These are phyloP conservation scores for Neurospora hispaniola DNA, from an alignment of 495 filamentous ascomycete species.

Conservation along the genomic window DNA sequence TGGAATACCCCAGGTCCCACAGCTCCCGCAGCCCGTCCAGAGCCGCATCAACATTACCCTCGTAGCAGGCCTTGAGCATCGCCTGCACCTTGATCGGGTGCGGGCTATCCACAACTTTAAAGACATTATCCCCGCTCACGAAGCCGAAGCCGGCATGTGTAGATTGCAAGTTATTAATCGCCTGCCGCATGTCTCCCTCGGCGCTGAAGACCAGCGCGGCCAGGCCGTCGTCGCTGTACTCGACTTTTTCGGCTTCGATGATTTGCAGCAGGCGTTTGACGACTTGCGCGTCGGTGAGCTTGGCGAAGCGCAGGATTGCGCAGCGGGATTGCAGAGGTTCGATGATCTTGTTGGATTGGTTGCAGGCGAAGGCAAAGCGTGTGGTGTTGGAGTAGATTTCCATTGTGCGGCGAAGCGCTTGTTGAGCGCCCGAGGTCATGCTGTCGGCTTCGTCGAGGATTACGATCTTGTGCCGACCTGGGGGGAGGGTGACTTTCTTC, in stretches of 20 bases:
- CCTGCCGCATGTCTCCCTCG: constrained; percentile 98
- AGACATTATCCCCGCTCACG: constrained; percentile 94
- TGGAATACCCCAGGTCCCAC: constrained; percentile 89
- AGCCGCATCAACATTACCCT: constrained; percentile 78
- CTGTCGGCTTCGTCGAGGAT: constrained; percentile 97
- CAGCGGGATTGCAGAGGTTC: constrained; percentile 94
- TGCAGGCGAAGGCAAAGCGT: constrained; percentile 96
- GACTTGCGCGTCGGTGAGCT: constrained; percentile 85
- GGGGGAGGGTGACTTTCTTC: constrained; percentile 94
- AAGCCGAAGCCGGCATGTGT: constrained; percentile 95
- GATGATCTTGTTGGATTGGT: constrained; percentile 98
- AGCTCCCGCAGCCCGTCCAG: constrained; percentile 82
- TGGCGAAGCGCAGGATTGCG: constrained; percentile 88
- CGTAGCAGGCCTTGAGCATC: constrained; percentile 94
- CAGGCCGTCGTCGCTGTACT: constrained; percentile 87
- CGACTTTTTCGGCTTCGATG: constrained; percentile 74
- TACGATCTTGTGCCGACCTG: constrained; percentile 86
- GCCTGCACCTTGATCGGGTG: constrained; percentile 97
- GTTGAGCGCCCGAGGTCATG: constrained; percentile 95
- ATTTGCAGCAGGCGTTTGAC: constrained; percentile 86
- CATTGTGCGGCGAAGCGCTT: constrained; percentile 93
- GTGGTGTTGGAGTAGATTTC: constrained; percentile 97
- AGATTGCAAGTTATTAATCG: constrained; percentile 97
- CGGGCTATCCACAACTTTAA: constrained; percentile 92
- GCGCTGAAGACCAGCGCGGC: constrained; percentile 94